Evolutionary conservation across 2,329 filamentous ascomycete genomes (phyloP), one percentile per base, ranked within the genome.

Genomic region (Fusarium xyrophilum): DNA sequence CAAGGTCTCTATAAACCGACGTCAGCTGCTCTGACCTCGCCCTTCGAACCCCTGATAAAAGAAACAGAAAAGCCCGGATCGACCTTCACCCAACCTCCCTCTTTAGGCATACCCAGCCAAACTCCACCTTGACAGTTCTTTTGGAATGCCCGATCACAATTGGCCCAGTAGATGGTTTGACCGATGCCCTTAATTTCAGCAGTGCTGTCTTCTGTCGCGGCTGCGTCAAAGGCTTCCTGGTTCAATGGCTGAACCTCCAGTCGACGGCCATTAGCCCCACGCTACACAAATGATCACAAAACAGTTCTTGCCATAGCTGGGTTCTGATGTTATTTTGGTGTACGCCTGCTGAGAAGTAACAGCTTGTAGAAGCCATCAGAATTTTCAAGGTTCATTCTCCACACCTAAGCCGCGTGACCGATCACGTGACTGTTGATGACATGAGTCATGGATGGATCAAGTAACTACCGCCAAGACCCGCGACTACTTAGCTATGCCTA

Each of bases 261-360:
- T 17, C 0, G 17, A 23, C 10, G 4, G 0, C 2, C 0, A 17
- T 47, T 32, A 47, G 43, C 2, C 17, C 5, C 5, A 9, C n/a
- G 7, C 2, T 3, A 13, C 5, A 12, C 3, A 3, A 0, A 7
- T 15, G 3, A 3, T 3, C 1, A 1, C 3, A 17, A 0, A 0
- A 2, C 4, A 21, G 9, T 9, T 21, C 7, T 46, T 5, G 17
- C 43, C 43, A 46, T 46, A 14, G n/a, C 7, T 12, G 10, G 2
- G 17, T 30, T 1, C 9, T 7, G 8, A 2, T 15, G 19, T 17
- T 30, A 4, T 4, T 7, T 12, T 15, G 0, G 3, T 21, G 23
- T 6, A 25, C 23, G 23, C 23, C 23, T 25, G 23, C 23, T 25
- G 23, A 25, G 6, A 6, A 4, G 23, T 25, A 25, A 25, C 23